Evolutionary conservation across 805 yeast genomes (phyloP).

Genomic region (Sugiyamaella floridensis): DNA sequence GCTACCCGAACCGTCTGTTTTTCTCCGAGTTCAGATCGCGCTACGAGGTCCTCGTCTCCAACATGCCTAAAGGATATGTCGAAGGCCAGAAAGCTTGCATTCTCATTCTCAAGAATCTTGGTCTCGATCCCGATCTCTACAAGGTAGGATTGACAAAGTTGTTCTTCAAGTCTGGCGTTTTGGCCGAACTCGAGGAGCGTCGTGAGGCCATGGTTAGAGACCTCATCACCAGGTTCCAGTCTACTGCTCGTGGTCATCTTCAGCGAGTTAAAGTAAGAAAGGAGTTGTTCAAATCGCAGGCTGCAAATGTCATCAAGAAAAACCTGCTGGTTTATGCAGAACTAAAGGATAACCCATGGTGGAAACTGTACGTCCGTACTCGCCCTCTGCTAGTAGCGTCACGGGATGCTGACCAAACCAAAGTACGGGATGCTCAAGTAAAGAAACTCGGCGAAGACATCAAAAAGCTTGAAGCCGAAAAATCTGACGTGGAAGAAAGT

Average conservation of each 20-base stretch:
- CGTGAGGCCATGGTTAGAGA: constrained; percentile 58
- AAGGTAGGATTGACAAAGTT: constrained; percentile 67
- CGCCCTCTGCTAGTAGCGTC: constrained; percentile 70
- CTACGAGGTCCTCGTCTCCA: constrained; percentile 60
- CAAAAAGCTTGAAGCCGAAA: constrained; percentile 25
- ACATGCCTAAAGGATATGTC: constrained; percentile 34
- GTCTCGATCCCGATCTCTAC: constrained; percentile 52
- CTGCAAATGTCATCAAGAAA: constrained; percentile 60
- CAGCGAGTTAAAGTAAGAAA: constrained; percentile 44
- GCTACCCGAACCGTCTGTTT: constrained; percentile 87
- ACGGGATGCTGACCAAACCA: constrained; percentile 51
- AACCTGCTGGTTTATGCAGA: constrained; percentile 50
- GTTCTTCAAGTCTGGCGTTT: constrained; percentile 69
- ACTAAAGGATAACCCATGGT: constrained; percentile 64
- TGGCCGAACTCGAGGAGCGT: constrained; percentile 68
- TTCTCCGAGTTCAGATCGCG: constrained; percentile 73
- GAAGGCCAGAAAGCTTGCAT: constrained; percentile 64
- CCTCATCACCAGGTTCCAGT: constrained; percentile 55
- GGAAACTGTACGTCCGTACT: constrained; percentile 57
- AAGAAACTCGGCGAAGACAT: constrained; percentile 27
- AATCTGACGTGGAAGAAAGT: constrained; percentile 22
- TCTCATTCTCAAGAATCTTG: constrained; percentile 53
- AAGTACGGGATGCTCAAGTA: constrained; percentile 32
- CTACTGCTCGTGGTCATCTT: constrained; percentile 56
- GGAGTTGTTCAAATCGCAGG: constrained; percentile 54